These are phyloP conservation scores for Colletotrichum agaves DNA, from an alignment of 2,329 filamentous ascomycete species.

Conservation along the genomic window DNA sequence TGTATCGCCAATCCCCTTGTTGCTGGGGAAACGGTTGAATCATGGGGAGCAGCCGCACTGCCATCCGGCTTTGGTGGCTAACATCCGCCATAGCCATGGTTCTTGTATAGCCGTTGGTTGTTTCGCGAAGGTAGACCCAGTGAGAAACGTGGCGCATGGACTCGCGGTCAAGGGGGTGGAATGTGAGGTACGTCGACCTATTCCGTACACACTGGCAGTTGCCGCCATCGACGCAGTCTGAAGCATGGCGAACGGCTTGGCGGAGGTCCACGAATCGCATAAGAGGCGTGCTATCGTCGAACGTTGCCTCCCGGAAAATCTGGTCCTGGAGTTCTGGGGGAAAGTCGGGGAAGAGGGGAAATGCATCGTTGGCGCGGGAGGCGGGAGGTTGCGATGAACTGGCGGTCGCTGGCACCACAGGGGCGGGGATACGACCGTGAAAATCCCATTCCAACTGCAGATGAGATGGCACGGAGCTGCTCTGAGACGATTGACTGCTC, in stretches of 20 bases:
- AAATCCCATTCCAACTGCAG: not conserved
- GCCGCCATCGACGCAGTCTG: not conserved
- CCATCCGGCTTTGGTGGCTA: not conserved
- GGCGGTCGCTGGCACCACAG: not conserved
- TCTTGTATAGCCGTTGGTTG: not conserved
- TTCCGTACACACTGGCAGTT: not conserved
- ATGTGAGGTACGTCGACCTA: constrained; percentile 18
- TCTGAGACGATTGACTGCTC: too few species aligned
- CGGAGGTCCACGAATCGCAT: constrained; percentile 23
- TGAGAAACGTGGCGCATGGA: not conserved
- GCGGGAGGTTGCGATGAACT: too few species aligned
- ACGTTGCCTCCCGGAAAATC: not conserved
- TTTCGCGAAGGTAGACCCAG: not conserved
- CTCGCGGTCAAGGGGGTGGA: constrained; percentile 11
- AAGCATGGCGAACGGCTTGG: not conserved
- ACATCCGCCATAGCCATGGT: not conserved
- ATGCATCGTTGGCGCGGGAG: too few species aligned
- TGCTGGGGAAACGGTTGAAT: not conserved
- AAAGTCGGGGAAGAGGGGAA: not conserved
- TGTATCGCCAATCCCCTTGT: constrained; percentile 14
- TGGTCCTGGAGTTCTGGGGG: not conserved
- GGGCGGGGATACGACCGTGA: not conserved
- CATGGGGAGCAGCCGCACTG: not conserved
- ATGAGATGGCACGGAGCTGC: too few species aligned
- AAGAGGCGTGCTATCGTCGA: not conserved